Conservation (phyloP, 306 rosid species). For the Gastrolobium bilobum region DNA sequence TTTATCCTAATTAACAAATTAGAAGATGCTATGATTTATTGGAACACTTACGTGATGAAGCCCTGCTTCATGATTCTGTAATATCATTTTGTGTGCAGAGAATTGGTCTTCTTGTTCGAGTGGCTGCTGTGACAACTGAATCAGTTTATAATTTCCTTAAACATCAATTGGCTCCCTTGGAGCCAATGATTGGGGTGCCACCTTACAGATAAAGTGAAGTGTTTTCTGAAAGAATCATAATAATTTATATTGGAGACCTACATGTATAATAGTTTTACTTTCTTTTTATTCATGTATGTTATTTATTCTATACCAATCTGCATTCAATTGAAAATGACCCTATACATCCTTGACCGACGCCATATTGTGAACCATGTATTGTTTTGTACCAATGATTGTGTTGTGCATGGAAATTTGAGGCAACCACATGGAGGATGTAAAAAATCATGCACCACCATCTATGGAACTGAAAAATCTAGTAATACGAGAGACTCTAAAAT, state of each 20-base stretch:
- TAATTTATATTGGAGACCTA: slow-evolving; percentile 12
- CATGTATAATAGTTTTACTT: slow-evolving; percentile 4
- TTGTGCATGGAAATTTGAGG: slow-evolving; percentile 5
- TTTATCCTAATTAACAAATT: neutral
- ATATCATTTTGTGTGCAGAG: slow-evolving; percentile 59
- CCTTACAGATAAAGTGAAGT: slow-evolving; percentile 65
- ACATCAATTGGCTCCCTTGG: slow-evolving; percentile 79
- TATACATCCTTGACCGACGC: neutral
- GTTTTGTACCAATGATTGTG: neutral
- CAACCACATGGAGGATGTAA: slow-evolving; percentile 18
- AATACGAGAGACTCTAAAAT: too few species aligned
- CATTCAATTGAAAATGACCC: neutral
- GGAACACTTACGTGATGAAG: neutral
- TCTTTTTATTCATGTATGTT: neutral
- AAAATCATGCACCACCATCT: neutral
- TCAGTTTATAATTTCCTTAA: slow-evolving; percentile 79
- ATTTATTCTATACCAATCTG: neutral
- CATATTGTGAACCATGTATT: slow-evolving; percentile 10
- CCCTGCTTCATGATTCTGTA: neutral
- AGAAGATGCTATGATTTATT: slow-evolving; percentile 19
- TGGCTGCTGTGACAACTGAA: slow-evolving; percentile 89
- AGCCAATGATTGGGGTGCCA: slow-evolving; percentile 74
- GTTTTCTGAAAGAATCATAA: neutral
- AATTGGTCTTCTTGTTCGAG: slow-evolving; percentile 76
- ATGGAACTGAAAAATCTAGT: too few species aligned